Conservation (phyloP, 1,284 basidiomycete genomes). For the Hortiboletus rubellus region DNA sequence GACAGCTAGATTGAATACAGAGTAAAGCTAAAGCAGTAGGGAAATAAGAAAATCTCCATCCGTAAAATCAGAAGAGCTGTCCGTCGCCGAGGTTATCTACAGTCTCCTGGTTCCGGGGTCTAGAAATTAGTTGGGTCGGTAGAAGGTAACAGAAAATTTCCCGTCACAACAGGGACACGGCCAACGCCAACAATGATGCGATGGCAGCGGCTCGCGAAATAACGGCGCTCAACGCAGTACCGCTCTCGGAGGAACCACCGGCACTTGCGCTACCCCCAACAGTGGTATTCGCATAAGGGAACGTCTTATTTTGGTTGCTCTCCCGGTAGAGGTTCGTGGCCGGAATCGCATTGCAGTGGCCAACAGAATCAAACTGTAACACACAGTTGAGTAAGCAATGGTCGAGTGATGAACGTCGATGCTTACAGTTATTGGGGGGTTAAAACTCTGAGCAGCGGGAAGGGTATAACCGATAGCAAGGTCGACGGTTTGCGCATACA, state of each 20-base stretch:
- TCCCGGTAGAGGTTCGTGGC: constrained; percentile 61
- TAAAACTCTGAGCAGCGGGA: constrained; percentile 61
- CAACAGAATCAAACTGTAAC: constrained; percentile 62
- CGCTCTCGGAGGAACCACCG: constrained; percentile 3
- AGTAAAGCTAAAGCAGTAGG: constrained; percentile 7
- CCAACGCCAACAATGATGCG: constrained; percentile 16
- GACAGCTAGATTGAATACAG: constrained; percentile 17
- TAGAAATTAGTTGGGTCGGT: constrained; percentile 25
- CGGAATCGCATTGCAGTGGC: constrained; percentile 57
- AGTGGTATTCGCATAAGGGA: constrained; percentile 46
- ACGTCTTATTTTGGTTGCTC: constrained; percentile 58
- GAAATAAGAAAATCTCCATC: constrained; percentile 9
- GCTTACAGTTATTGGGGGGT: constrained; percentile 61
- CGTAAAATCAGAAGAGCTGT: constrained; percentile 12
- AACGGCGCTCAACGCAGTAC: constrained; percentile 12
- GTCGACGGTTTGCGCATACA: constrained; percentile 84
- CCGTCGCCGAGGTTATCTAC: constrained; percentile 26
- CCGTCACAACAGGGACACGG: constrained; percentile 19
- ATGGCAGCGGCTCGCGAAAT: constrained; percentile 15
- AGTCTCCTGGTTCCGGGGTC: constrained; percentile 3
- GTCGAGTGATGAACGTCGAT: not conserved
- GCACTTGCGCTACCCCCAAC: constrained; percentile 6
- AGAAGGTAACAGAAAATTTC: constrained; percentile 9
- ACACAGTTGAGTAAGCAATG: not conserved
- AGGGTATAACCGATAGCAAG: constrained; percentile 87